phyloP scores from a whole-genome alignment of 163 green algal genomes.

The Volvox carteri region DNA sequence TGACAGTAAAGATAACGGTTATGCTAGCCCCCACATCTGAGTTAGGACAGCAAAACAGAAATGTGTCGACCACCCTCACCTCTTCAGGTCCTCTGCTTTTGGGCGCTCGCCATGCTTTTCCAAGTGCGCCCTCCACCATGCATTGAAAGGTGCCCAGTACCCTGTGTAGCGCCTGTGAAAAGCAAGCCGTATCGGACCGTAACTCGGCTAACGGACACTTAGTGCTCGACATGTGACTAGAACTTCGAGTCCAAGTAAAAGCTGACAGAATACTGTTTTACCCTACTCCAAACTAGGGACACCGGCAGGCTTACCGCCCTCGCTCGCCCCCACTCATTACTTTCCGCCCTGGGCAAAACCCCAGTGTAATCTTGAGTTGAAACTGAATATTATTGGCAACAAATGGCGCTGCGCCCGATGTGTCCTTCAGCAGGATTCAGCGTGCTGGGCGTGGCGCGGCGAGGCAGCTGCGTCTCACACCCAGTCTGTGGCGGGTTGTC shows the following conservation, averaged over 20 bases:
- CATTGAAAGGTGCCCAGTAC: slow-evolving; percentile 29
- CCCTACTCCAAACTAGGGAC: too few relatives aligned
- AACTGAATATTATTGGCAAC: background rate
- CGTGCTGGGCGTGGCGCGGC: slow-evolving; percentile 22
- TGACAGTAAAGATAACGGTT: too few relatives aligned
- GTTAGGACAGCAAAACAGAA: too few relatives aligned
- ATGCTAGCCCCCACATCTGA: too few relatives aligned
- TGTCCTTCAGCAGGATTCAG: background rate
- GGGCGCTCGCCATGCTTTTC: slow-evolving; percentile 23
- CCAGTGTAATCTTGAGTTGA: background rate
- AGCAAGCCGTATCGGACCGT: background rate
- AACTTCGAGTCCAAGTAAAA: too few relatives aligned
- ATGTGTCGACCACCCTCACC: too few relatives aligned
- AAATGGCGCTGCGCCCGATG: background rate
- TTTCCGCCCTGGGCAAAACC: background rate
- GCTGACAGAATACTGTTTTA: too few relatives aligned
- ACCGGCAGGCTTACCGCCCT: background rate
- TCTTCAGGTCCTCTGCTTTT: slow-evolving; percentile 41
- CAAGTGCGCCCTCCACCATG: slow-evolving; percentile 31
- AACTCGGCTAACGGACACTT: too few relatives aligned
- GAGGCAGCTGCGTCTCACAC: slow-evolving; percentile 31
- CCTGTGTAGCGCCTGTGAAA: slow-evolving; percentile 11
- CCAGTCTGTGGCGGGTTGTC: background rate
- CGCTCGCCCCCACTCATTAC: slow-evolving; percentile 15
- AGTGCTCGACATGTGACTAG: too few relatives aligned